Evolutionary conservation across 768 basidiomycete genomes (phyloP), one percentile per base, ranked within the genome.

Genomic region (Strobilomyces dryophilus): DNA sequence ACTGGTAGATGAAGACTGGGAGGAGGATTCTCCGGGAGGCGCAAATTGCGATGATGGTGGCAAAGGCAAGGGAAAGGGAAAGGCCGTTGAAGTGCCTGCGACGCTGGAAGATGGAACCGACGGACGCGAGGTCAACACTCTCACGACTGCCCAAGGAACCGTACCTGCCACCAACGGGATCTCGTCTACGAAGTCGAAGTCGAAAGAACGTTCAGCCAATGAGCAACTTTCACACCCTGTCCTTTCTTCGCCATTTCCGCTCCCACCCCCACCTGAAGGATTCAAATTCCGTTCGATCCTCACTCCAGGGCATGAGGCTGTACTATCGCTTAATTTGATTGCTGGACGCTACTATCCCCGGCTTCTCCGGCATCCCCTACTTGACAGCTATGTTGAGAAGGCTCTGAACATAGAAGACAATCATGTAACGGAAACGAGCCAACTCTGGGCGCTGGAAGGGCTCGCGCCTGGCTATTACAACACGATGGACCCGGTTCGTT

Each of bases 321-420:
- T 87, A 18, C 57, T 90, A n/a, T 82, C 82, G 3, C 74, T 92
- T 39, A 79, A 82, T 34, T 72, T 90, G 44, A 76, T 94, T 55
- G 82, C 82, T 31, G 92, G 92, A 31, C 77, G 92, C 51, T 93
- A 93, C 66, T 93, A 93, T 64, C 87, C 90, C 5, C 72, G 76
- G 7, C 74, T 93, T 34, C 75, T 91, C 21, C 63, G 73, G 20
- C 87, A 90, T 61, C 87, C 87, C 1, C 72, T 84, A 34, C 68
- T 91, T 18, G 67, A 66, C 12, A 66, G 70, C 5, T 60, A 59
- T 20, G 61, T 87, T 4, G 61, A 70, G 29, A 61, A 71, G 15
- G 79, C 78, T 12, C 60, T 79, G 40, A 52, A 65, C 34, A 61
- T 66, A 11, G 71, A 74, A 14, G 59, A 67, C 7, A 70, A 67